Evolutionary conservation across 306 rosid species (phyloP).

Genomic region (Citrullus mucosospermus): DNA sequence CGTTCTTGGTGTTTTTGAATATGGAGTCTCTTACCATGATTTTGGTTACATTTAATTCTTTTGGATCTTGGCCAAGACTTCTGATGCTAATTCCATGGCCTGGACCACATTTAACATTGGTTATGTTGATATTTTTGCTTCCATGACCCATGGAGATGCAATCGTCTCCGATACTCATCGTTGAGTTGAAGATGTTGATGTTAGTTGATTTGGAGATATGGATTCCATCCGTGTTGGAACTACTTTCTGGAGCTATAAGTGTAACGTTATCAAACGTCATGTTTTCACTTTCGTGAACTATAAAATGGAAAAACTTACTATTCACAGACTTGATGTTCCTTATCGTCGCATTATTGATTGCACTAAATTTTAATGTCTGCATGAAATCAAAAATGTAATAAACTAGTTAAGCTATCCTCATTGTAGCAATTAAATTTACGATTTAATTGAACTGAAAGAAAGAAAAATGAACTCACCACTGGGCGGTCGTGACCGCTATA

Average conservation of each 20-base stretch:
- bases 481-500: constrained; percentile 14
- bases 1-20: constrained; percentile 19
- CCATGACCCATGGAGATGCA: neutral
- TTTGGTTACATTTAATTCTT: neutral
- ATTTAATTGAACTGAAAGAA: too few relatives aligned
- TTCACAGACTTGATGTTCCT: constrained; percentile 4
- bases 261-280: neutral
- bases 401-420: neutral
- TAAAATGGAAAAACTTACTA: constrained; percentile 22
- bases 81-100: constrained; percentile 15
- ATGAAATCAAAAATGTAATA: neutral
- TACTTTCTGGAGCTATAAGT: constrained; percentile 14
- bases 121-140: too few relatives aligned
- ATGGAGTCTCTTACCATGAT: neutral
- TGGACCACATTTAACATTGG: too few relatives aligned
- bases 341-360: constrained; percentile 4
- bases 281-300: neutral
- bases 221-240: constrained; percentile 27
- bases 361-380: constrained; percentile 18
- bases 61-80: constrained; percentile 5
- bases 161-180: constrained; percentile 23
- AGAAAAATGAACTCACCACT: constrained; percentile 6
- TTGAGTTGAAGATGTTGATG: neutral
- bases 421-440: too few relatives aligned
- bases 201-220: constrained; percentile 7